phyloP scores from a whole-genome alignment of 1,284 basidiomycete species.

The Vanrija sp. region DNA sequence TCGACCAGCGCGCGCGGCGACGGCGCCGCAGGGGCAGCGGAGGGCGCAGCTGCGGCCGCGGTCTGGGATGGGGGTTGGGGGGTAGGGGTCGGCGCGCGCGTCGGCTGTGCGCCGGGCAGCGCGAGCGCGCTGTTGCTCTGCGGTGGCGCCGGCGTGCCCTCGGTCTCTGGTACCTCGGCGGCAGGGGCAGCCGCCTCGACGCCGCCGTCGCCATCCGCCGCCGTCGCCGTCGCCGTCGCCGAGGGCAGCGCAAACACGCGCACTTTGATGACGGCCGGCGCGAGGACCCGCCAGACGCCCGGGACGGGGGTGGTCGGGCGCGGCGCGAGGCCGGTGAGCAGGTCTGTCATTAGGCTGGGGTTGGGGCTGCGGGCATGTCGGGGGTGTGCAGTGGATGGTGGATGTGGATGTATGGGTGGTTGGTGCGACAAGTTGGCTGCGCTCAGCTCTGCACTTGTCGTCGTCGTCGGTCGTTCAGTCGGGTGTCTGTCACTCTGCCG shows the following conservation, averaged over 20 bases:
- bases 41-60: slow-evolving; percentile 13
- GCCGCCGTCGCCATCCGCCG: neutral
- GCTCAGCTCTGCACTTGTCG: too few species aligned
- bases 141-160: neutral
- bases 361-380: too few species aligned
- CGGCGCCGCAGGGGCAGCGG: slow-evolving; percentile 5
- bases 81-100: neutral
- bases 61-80: neutral
- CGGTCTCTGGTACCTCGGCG: neutral
- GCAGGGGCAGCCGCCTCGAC: slow-evolving; percentile 1
- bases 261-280: slow-evolving; percentile 22
- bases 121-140: neutral
- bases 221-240: neutral
- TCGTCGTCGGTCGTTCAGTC: too few species aligned
- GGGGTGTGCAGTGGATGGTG: too few species aligned
- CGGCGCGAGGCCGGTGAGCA: slow-evolving; percentile 15
- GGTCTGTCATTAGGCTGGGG: neutral
- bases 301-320: slow-evolving; percentile 22
- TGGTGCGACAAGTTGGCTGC: too few species aligned
- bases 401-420: too few species aligned
- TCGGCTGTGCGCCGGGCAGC: neutral
- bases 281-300: slow-evolving; percentile 28
- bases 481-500: too few species aligned
- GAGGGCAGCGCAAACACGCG: slow-evolving; percentile 6
- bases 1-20: neutral